Evolutionary conservation across 768 basidiomycete genomes (phyloP).

Genomic region (Clitopilus hobsonii): DNA sequence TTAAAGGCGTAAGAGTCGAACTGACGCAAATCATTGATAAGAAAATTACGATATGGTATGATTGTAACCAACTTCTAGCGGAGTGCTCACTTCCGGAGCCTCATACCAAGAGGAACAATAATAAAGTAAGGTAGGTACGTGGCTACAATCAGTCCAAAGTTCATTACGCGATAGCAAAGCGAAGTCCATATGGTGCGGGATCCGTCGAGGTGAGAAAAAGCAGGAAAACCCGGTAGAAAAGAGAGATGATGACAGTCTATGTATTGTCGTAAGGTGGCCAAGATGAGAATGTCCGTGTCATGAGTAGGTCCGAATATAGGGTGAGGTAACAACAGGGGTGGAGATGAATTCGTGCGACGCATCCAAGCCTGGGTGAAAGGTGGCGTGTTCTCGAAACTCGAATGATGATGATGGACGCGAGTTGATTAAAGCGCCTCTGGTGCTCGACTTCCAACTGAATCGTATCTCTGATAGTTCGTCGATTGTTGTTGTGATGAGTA

Average conservation of each 20-base stretch:
- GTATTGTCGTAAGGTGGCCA: background rate
- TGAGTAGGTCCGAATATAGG: background rate
- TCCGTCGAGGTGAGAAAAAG: background rate
- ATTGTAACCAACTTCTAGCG: background rate
- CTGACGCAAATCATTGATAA: background rate
- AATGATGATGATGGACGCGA: too few species aligned
- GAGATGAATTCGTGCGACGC: background rate
- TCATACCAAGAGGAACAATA: background rate
- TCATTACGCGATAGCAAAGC: background rate
- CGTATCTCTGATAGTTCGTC: conserved; percentile 13
- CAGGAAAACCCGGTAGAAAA: background rate
- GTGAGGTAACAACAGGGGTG: background rate
- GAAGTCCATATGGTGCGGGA: background rate
- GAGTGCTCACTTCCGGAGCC: too few species aligned
- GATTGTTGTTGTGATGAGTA: conserved; percentile 11
- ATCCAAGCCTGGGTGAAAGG: background rate
- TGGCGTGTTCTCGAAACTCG: too few species aligned
- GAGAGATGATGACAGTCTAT: conserved; percentile 1
- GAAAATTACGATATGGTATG: background rate
- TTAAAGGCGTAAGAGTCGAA: background rate
- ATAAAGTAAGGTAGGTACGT: background rate
- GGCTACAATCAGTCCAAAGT: background rate
- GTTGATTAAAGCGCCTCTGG: conserved; percentile 14
- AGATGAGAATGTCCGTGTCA: background rate
- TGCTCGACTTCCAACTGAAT: conserved; percentile 16